phyloP scores from a whole-genome alignment of 306 rosid genomes.

The Castanopsis chinensis region DNA sequence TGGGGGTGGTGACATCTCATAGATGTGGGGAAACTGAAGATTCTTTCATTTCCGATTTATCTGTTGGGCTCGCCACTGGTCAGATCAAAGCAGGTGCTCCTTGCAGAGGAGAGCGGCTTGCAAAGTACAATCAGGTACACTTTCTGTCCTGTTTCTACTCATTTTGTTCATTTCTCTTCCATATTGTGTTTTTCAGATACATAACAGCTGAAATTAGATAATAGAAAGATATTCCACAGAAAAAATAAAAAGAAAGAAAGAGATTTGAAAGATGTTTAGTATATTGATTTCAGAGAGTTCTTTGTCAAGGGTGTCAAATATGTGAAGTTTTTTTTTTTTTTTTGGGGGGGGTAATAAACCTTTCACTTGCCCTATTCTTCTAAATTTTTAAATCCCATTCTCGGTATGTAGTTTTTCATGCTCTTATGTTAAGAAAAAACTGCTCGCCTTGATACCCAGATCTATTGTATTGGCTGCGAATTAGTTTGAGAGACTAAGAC shows the following conservation, averaged over 20 bases:
- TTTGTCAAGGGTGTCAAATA: neutral
- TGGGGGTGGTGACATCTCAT: conserved; percentile 86
- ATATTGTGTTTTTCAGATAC: conserved; percentile 1
- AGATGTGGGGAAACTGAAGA: conserved; percentile 93
- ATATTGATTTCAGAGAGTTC: neutral
- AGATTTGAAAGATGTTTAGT: neutral
- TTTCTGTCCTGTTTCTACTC: conserved; percentile 5
- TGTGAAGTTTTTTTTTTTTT: neutral
- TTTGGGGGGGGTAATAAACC: neutral
- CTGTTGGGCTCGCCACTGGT: conserved; percentile 87
- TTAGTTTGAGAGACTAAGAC: neutral
- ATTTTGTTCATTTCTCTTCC: conserved; percentile 12
- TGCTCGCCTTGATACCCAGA: neutral
- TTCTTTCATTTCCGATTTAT: conserved; percentile 84
- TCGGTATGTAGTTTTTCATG: neutral
- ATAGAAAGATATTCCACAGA: neutral
- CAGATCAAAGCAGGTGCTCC: conserved; percentile 98
- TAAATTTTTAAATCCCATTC: neutral
- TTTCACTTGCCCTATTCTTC: neutral
- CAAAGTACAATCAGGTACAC: conserved; percentile 87
- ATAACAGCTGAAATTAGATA: neutral
- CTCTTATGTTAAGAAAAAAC: neutral
- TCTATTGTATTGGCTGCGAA: neutral
- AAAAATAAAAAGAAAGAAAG: too few species aligned
- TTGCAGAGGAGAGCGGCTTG: conserved; percentile 95